These are phyloP conservation scores for Ceriops zippeliana DNA, from an alignment of 345 rosid species.

Conservation along the genomic window DNA sequence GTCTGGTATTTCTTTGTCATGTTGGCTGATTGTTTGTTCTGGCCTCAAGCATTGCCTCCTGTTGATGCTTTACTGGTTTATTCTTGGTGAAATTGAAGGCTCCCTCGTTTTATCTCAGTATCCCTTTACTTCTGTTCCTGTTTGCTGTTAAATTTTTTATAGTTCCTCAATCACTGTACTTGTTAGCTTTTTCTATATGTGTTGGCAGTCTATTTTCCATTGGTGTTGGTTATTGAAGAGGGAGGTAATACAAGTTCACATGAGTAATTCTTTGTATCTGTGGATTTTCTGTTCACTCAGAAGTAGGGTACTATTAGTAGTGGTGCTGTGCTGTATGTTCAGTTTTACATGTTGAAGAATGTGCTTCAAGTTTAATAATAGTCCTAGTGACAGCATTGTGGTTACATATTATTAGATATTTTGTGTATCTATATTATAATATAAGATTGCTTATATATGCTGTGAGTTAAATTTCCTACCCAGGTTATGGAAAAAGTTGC, in stretches of 20 bases:
- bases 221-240: too few species aligned
- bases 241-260: neutral
- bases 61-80: neutral
- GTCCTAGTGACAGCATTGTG: too few species aligned
- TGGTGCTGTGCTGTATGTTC: constrained; percentile 2
- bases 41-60: neutral
- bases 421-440: too few species aligned
- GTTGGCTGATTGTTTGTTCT: too few species aligned
- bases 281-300: neutral
- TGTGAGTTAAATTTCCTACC: too few species aligned
- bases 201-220: neutral
- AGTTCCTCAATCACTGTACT: neutral
- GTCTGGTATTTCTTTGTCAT: too few species aligned
- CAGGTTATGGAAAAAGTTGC: too few species aligned
- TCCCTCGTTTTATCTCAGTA: neutral
- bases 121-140: neutral
- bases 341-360: neutral
- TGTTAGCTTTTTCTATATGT: neutral
- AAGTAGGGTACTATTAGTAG: neutral
- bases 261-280: neutral
- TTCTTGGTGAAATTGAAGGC: neutral
- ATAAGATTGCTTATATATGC: too few species aligned
- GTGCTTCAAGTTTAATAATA: too few species aligned
- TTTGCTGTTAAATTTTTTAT: neutral
- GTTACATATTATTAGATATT: too few species aligned